These are phyloP conservation scores for Capsicum rhomboideum DNA, from an alignment of 257 asterid genomes.

Conservation along the genomic window DNA sequence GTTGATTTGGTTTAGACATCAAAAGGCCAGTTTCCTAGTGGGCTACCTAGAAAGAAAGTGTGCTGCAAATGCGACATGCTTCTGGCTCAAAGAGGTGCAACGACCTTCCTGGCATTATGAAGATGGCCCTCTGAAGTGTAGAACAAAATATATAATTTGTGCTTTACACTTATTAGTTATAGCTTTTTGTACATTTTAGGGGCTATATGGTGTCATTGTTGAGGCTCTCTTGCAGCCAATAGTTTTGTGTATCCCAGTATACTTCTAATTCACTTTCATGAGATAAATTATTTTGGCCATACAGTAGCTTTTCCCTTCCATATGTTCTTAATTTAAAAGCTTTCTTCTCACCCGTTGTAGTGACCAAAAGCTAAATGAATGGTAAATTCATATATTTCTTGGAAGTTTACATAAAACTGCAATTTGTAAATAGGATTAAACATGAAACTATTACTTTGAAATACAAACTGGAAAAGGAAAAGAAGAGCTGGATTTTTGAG, in stretches of 20 bases:
- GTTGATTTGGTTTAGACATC: background rate
- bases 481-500: background rate
- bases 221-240: background rate
- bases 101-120: background rate
- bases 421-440: background rate
- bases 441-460: background rate
- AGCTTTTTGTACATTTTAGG: background rate
- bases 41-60: background rate
- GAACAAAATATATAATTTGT: background rate
- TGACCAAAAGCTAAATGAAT: background rate
- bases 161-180: background rate
- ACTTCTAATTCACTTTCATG: background rate
- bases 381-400: background rate
- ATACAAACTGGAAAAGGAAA: background rate
- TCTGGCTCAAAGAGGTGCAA: background rate
- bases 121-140: background rate
- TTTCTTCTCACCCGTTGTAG: background rate
- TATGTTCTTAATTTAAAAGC: background rate
- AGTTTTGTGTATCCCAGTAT: background rate
- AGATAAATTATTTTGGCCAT: background rate
- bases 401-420: background rate
- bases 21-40: background rate
- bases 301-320: background rate
- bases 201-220: background rate
- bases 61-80: background rate